phyloP scores from a whole-genome alignment of 2,329 filamentous ascomycete species.

The Phoma herbarum region DNA sequence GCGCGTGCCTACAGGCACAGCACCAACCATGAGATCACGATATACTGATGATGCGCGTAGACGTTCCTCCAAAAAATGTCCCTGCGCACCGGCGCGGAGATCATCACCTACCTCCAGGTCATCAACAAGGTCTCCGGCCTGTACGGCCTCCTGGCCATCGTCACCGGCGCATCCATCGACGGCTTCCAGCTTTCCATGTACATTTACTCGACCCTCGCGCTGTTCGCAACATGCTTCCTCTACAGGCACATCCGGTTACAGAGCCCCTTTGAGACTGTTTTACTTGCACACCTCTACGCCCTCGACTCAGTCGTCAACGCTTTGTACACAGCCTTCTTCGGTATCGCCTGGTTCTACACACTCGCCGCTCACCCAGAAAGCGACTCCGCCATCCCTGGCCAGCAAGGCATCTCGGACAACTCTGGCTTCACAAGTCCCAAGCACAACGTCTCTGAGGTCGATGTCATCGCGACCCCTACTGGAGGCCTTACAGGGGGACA shows the following conservation, averaged over 20 bases:
- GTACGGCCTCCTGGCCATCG: conserved; percentile 86
- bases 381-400: conserved; percentile 51
- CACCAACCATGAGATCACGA: background rate
- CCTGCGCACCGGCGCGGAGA: conserved; percentile 83
- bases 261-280: conserved; percentile 79
- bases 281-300: conserved; percentile 84
- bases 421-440: conserved; percentile 72
- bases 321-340: conserved; percentile 82
- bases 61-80: conserved; percentile 86
- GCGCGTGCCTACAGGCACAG: conserved; percentile 15
- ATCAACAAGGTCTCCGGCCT: conserved; percentile 93
- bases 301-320: conserved; percentile 84
- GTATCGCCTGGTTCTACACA: conserved; percentile 85
- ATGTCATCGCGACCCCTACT: conserved; percentile 61
- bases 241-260: conserved; percentile 82
- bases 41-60: conserved; percentile 57
- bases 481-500: conserved; percentile 59
- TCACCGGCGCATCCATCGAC: conserved; percentile 86
- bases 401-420: conserved; percentile 67
- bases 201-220: conserved; percentile 80
- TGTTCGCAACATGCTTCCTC: conserved; percentile 73
- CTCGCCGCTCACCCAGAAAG: conserved; percentile 63
- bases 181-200: conserved; percentile 89
- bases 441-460: conserved; percentile 67
- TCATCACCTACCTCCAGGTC: conserved; percentile 82